Conservation (phyloP, 2,329 filamentous ascomycete species). For the Microsporum ferrugineum region DNA sequence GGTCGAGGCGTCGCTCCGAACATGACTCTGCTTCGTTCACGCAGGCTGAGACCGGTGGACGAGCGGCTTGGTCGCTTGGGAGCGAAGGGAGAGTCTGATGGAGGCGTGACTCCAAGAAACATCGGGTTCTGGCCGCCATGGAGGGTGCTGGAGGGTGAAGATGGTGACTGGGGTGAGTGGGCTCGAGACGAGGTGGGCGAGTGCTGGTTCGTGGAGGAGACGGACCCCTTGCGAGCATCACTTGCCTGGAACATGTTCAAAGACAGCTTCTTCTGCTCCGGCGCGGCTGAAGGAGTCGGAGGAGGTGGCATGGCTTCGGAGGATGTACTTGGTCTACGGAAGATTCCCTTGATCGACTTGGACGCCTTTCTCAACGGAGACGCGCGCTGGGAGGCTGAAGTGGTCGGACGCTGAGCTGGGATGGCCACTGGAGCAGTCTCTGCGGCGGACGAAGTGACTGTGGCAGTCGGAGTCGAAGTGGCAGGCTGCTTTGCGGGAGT, state of each 20-base stretch:
- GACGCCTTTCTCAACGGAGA: slow-evolving; percentile 15
- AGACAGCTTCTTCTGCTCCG: background rate
- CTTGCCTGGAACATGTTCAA: slow-evolving; percentile 8
- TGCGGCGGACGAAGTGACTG: background rate
- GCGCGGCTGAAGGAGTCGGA: background rate
- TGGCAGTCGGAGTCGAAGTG: background rate
- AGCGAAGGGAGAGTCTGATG: slow-evolving; percentile 6
- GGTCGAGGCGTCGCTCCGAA: slow-evolving; percentile 18
- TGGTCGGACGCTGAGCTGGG: background rate
- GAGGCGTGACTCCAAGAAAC: slow-evolving; percentile 9
- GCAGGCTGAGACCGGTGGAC: slow-evolving; percentile 18
- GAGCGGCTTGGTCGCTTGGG: slow-evolving; percentile 14
- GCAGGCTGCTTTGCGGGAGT: slow-evolving; percentile 4
- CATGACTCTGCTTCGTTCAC: slow-evolving; percentile 18
- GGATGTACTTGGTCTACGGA: slow-evolving; percentile 13
- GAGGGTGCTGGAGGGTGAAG: slow-evolving; percentile 22
- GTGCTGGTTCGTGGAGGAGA: slow-evolving; percentile 27
- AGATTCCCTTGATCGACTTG: slow-evolving; percentile 17
- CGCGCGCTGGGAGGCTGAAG: slow-evolving; percentile 5
- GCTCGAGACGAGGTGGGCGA: slow-evolving; percentile 28
- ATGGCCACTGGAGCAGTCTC: background rate
- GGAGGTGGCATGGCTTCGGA: background rate
- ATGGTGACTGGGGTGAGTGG: slow-evolving; percentile 27
- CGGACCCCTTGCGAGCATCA: slow-evolving; percentile 21
- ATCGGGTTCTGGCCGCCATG: slow-evolving; percentile 12